Evolutionary conservation across 2,329 filamentous ascomycete genomes (phyloP).

Genomic region (Trichoderma hamatum): DNA sequence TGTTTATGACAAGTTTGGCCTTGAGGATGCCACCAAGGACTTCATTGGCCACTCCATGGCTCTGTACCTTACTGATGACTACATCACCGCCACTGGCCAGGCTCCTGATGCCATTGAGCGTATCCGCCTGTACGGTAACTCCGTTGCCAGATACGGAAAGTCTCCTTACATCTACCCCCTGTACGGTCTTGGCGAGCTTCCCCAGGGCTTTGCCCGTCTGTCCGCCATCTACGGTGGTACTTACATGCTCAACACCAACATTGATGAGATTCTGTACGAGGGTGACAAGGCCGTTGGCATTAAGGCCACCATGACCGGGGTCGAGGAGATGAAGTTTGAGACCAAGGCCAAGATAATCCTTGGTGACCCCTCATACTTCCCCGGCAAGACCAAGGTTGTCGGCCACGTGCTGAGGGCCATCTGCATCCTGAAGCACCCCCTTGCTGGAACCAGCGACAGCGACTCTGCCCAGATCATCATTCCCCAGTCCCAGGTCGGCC

Average conservation of each 20-base stretch:
- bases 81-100: conserved; percentile 72
- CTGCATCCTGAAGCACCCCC: conserved; percentile 94
- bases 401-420: conserved; percentile 95
- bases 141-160: conserved; percentile 95
- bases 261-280: conserved; percentile 89
- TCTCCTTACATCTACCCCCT: conserved; percentile 99
- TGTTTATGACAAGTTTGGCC: conserved; percentile 97
- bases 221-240: conserved; percentile 98
- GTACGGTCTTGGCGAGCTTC: conserved; percentile 95
- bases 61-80: conserved; percentile 87
- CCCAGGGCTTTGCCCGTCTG: conserved; percentile 94
- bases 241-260: conserved; percentile 97
- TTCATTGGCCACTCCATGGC: conserved; percentile 99
- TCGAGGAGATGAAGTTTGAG: conserved; percentile 90
- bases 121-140: conserved; percentile 95
- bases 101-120: conserved; percentile 87
- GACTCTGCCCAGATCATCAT: conserved; percentile 97
- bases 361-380: conserved; percentile 96
- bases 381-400: conserved; percentile 80
- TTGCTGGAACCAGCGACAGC: conserved; percentile 83
- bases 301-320: conserved; percentile 93
- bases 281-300: conserved; percentile 87
- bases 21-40: conserved; percentile 86
- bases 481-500: conserved; percentile 93
- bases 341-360: conserved; percentile 97